Evolutionary conservation across 176 grass and related monocot genomes (phyloP).

Genomic region (Calamus simplicifolius): DNA sequence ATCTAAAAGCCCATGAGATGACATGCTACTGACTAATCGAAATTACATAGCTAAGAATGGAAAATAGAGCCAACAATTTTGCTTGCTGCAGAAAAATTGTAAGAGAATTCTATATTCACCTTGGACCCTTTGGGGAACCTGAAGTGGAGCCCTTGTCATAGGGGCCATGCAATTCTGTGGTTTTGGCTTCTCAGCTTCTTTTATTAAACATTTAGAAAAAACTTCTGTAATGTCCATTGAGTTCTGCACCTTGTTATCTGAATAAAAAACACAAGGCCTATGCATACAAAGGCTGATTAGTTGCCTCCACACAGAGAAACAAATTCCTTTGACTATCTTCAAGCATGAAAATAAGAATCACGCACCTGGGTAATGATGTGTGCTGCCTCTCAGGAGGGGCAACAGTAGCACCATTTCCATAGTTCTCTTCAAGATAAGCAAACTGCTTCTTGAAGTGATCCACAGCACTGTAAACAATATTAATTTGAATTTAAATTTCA

Average conservation of each 20-base stretch:
- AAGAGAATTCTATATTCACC: background rate
- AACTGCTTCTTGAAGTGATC: no score
- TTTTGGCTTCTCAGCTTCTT: conserved; percentile 41
- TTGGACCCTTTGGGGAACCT: conserved; percentile 26
- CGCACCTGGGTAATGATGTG: background rate
- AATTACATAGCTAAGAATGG: no score
- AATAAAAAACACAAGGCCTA: conserved; percentile 66
- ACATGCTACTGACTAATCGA: background rate
- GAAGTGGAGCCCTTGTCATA: conserved; percentile 37
- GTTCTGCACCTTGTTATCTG: conserved; percentile 45
- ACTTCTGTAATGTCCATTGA: conserved; percentile 53
- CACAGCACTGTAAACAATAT: no score
- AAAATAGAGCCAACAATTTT: background rate
- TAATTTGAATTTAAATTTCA: no score
- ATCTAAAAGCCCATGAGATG: background rate
- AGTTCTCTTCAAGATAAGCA: no score
- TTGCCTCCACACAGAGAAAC: background rate
- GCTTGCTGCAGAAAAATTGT: background rate
- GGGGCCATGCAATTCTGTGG: conserved; percentile 28
- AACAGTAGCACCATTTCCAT: no score
- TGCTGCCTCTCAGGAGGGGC: no score
- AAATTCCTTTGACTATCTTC: background rate
- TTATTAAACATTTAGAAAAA: conserved; percentile 83
- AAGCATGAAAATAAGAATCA: background rate
- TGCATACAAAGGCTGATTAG: conserved; percentile 8